phyloP scores from a whole-genome alignment of 2,329 filamentous ascomycete species.

The Pestalotiopsis fici region DNA sequence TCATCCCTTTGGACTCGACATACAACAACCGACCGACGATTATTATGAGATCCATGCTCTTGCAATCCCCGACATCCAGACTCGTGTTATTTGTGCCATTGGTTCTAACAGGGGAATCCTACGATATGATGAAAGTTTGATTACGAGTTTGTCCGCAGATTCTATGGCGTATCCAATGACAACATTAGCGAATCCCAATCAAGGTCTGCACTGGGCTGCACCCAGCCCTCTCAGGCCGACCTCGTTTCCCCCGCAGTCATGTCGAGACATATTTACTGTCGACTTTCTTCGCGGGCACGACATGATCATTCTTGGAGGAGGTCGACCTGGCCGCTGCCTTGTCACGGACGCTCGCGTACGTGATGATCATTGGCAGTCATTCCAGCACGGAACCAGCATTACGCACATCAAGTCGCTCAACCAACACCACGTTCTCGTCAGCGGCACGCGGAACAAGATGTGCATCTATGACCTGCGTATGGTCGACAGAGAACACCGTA shows the following conservation, averaged over 20 bases:
- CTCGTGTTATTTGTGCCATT: constrained; percentile 43
- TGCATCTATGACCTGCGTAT: constrained; percentile 60
- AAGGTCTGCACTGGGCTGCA: constrained; percentile 35
- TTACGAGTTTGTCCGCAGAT: no score
- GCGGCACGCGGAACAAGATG: constrained; percentile 51
- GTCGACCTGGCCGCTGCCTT: constrained; percentile 47
- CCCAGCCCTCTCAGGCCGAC: constrained; percentile 19
- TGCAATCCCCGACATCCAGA: constrained; percentile 36
- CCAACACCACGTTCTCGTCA: constrained; percentile 51
- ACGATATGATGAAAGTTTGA: constrained; percentile 24
- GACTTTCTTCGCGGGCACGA: constrained; percentile 46
- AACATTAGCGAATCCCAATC: no score
- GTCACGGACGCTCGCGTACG: constrained; percentile 45
- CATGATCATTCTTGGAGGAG: constrained; percentile 51
- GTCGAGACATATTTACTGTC: constrained; percentile 46
- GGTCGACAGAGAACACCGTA: background rate
- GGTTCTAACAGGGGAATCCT: constrained; percentile 51
- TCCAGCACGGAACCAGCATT: constrained; percentile 40
- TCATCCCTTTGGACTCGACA: no score
- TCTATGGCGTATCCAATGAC: no score
- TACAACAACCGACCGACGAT: no score
- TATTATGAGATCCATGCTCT: constrained; percentile 38
- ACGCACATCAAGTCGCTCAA: constrained; percentile 52
- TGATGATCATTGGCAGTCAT: constrained; percentile 13
- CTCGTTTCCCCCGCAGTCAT: constrained; percentile 5